A percentile compares a stretch with the other conserved stretches of the same genome.
Conservation (phyloP, 352 stramenopile species). For the Globisporangium ultimum region DNA sequence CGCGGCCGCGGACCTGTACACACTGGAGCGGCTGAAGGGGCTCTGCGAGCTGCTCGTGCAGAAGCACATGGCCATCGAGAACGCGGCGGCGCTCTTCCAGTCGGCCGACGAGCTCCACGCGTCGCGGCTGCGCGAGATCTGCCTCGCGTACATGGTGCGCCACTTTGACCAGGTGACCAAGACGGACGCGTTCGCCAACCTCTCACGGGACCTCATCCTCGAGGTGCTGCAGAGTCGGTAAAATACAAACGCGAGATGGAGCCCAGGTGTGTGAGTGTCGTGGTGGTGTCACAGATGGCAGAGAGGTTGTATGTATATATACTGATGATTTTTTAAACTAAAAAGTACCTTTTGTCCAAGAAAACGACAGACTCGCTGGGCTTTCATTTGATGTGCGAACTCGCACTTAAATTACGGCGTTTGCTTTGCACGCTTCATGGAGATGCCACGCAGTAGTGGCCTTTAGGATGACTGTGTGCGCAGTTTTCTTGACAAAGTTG, state of each 20-base stretch:
- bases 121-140: slow-evolving; percentile 83
- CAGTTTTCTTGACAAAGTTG: no score
- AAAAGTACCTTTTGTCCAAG: no score
- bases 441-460: no score
- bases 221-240: slow-evolving; percentile 87
- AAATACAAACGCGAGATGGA: slow-evolving; percentile 1
- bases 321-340: no score
- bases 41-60: slow-evolving; percentile 90
- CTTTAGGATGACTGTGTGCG: no score
- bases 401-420: no score
- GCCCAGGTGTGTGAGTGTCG: no score
- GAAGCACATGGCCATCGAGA: slow-evolving; percentile 87
- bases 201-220: slow-evolving; percentile 87
- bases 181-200: slow-evolving; percentile 81
- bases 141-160: slow-evolving; percentile 85
- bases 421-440: no score
- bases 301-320: no score
- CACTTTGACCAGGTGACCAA: slow-evolving; percentile 92
- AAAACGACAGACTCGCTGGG: no score
- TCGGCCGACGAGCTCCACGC: slow-evolving; percentile 84
- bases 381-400: no score
- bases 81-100: slow-evolving; percentile 82
- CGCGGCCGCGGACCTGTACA: slow-evolving; percentile 93
- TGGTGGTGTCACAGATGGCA: no score
- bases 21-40: slow-evolving; percentile 91